phyloP scores from a whole-genome alignment of 257 asterid genomes.

The Ilex aquifolium region DNA sequence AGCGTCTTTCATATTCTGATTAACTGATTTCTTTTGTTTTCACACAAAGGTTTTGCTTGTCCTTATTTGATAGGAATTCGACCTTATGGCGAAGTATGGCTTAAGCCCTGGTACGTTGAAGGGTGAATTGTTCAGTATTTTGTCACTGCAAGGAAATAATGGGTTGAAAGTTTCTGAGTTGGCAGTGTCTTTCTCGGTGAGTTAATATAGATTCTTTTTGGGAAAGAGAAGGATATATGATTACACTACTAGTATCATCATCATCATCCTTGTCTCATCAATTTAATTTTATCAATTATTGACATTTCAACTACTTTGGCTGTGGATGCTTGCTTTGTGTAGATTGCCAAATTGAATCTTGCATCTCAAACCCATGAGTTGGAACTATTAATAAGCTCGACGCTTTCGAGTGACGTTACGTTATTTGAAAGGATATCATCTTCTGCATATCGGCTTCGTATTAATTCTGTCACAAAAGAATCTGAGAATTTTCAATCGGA shows the following conservation, averaged over 20 bases:
- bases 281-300: neutral
- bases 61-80: conserved; percentile 53
- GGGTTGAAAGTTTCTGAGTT: conserved; percentile 82
- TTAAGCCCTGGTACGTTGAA: conserved; percentile 75
- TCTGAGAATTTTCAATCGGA: conserved; percentile 52
- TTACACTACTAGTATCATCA: neutral
- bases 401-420: conserved; percentile 80
- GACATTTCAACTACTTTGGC: conserved; percentile 5
- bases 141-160: conserved; percentile 57
- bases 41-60: conserved; percentile 6
- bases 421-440: conserved; percentile 89
- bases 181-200: conserved; percentile 70
- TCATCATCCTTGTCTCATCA: neutral
- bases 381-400: conserved; percentile 57
- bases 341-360: conserved; percentile 74
- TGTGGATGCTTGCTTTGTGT: conserved; percentile 25
- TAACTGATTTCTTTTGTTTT: too few species aligned
- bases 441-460: conserved; percentile 79
- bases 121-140: conserved; percentile 73
- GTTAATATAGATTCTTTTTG: conserved; percentile 12
- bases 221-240: neutral
- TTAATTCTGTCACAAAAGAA: conserved; percentile 49
- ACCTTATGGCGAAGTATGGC: conserved; percentile 74
- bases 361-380: conserved; percentile 39
- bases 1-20: too few species aligned